These are phyloP conservation scores for Arctium lappa DNA, from an alignment of 129 eudicot species.

Conservation along the genomic window DNA sequence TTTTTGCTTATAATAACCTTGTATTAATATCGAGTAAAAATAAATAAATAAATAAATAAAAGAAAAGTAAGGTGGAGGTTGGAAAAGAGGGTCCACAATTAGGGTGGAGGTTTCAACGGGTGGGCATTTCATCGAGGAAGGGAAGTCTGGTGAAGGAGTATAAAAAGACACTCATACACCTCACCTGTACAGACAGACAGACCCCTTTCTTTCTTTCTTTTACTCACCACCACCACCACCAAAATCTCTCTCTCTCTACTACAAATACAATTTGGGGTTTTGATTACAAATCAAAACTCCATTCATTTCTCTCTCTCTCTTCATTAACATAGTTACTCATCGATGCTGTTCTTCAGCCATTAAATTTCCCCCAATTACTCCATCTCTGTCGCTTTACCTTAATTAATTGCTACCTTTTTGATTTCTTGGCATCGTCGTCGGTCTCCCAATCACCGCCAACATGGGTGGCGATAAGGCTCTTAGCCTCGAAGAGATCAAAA, in stretches of 20 bases:
- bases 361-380: slow-evolving; percentile 1
- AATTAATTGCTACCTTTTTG: neutral
- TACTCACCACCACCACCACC: too few species aligned
- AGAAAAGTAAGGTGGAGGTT: neutral
- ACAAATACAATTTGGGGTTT: too few species aligned
- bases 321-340: neutral
- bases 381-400: neutral
- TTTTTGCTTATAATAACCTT: too few species aligned
- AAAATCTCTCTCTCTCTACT: neutral
- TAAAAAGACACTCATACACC: slow-evolving; percentile 28
- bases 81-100: neutral
- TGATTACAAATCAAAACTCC: slow-evolving; percentile 11
- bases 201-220: slow-evolving; percentile 2
- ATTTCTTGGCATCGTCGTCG: slow-evolving; percentile 13
- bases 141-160: slow-evolving; percentile 5
- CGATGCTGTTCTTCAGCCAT: slow-evolving; percentile 16
- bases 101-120: slow-evolving; percentile 28
- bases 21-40: too few species aligned
- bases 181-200: slow-evolving; percentile 18
- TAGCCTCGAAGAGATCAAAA: slow-evolving; percentile 80
- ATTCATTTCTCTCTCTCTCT: slow-evolving; percentile 24
- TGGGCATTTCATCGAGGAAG: slow-evolving; percentile 14
- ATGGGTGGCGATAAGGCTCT: slow-evolving; percentile 63
- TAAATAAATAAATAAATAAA: neutral
- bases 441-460: neutral